Evolutionary conservation across 2,329 filamentous ascomycete genomes (phyloP), one percentile per base, ranked within the genome.

Genomic region (Sporothrix euskadiensis): DNA sequence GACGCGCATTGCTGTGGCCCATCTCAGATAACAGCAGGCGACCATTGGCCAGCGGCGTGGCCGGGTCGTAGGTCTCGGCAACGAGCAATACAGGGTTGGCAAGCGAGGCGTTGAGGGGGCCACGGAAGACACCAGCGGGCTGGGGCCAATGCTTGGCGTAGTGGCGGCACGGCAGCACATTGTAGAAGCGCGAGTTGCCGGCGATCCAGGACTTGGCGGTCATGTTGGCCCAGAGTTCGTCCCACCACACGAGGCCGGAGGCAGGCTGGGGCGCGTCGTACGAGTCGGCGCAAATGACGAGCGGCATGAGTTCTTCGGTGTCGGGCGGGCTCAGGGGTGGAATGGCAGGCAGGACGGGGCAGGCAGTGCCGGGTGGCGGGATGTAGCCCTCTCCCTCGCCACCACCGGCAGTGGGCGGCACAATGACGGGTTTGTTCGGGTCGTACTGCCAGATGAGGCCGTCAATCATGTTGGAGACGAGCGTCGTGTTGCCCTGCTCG

Each of bases 11-110:
- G 8, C 75, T 69, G 0, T 76, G 71, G 0, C 84, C 85, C 84
- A 87, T 85, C 71, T 85, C 84, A 0, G 75, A 69, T 22, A 83
- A 73, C 2, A 87, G 79, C 35, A 84, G 78, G 14, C 84, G 78
- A 0, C 84, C 85, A 72, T 87, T 86, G 5, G 84, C 81, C 59
- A 87, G 77, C 4, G 85, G 85, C 7, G 85, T 87, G 1, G 85
- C 85, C 0, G 85, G 85, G 73, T 87, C 85, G 73, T 87, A 84
- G 5, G 83, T 83, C 79, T 84, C 84, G 0, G 85, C 84, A 54
- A 87, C 83, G 54, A 87, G 79, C 54, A 87, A 77, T 2, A 87
- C 78, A 0, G 85, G 84, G 72, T 84, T 75, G 32, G 80, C 81
- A 9, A 87, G 81, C 0, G 82, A 83, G 66, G 81, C 76, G 77